phyloP scores from a whole-genome alignment of 257 asterid genomes.

The Solanum pennellii region DNA sequence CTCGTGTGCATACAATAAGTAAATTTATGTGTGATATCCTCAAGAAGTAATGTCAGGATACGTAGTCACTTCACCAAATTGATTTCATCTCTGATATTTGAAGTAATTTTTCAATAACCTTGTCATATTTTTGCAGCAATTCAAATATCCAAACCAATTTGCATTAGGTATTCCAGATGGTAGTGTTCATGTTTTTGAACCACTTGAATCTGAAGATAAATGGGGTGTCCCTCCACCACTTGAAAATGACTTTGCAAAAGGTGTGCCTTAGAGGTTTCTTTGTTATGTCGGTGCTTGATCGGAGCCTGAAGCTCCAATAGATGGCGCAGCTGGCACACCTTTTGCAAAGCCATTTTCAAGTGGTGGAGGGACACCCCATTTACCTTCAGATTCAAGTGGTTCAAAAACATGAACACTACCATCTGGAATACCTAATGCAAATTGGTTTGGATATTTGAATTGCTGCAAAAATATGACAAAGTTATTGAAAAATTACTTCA shows the following conservation, averaged over 20 bases:
- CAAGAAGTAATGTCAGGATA: neutral
- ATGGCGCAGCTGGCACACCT: slow-evolving; percentile 16
- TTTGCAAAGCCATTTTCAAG: slow-evolving; percentile 40
- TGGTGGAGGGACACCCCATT: slow-evolving; percentile 72
- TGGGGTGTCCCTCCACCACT: slow-evolving; percentile 67
- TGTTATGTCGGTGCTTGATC: slow-evolving; percentile 30
- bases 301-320: slow-evolving; percentile 33
- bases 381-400: slow-evolving; percentile 77
- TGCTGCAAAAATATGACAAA: slow-evolving; percentile 15
- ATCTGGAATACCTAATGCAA: slow-evolving; percentile 74
- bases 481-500: neutral
- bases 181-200: slow-evolving; percentile 73
- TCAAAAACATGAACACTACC: slow-evolving; percentile 83
- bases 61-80: neutral
- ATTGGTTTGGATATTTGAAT: slow-evolving; percentile 62
- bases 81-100: neutral
- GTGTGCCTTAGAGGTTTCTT: neutral
- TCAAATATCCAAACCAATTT: slow-evolving; percentile 61
- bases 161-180: slow-evolving; percentile 83
- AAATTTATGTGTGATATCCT: neutral
- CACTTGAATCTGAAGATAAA: slow-evolving; percentile 68
- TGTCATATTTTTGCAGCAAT: slow-evolving; percentile 18
- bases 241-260: slow-evolving; percentile 50
- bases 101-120: neutral
- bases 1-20: neutral